Evolutionary conservation across 192 early-diverging fungal species (phyloP).

Genomic region (Gamsiella multidivaricata): DNA sequence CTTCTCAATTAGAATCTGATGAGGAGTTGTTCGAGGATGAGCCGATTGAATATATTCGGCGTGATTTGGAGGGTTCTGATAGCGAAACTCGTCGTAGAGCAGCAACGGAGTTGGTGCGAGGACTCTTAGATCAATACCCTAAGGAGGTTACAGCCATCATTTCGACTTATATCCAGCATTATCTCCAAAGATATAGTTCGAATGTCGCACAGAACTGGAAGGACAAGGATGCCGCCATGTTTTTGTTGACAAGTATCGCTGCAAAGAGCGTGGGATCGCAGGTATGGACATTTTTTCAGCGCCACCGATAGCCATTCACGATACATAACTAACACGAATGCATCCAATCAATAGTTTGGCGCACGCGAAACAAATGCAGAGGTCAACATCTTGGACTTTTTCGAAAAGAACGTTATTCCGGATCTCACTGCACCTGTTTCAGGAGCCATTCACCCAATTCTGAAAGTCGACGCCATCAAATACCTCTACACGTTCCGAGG

Average conservation of each 20-base stretch:
- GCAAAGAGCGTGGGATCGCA: conserved; percentile 80
- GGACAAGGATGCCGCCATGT: conserved; percentile 95
- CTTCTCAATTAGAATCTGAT: conserved; percentile 69
- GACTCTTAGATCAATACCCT: conserved; percentile 89
- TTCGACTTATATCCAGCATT: conserved; percentile 76
- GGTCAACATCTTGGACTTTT: conserved; percentile 87
- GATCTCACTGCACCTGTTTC: conserved; percentile 81
- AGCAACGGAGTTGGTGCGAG: conserved; percentile 91
- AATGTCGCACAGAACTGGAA: conserved; percentile 86
- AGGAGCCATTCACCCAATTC: conserved; percentile 80
- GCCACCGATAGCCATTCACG: neutral
- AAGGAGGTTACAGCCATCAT: conserved; percentile 88
- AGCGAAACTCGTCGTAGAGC: conserved; percentile 93
- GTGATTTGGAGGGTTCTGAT: conserved; percentile 93
- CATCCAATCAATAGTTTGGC: conserved; percentile 82
- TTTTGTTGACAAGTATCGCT: conserved; percentile 89
- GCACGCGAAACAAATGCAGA: conserved; percentile 86
- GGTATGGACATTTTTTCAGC: conserved; percentile 52
- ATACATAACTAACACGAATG: no score
- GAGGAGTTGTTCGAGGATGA: conserved; percentile 98
- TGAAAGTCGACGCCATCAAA: conserved; percentile 96
- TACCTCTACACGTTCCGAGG: conserved; percentile 94
- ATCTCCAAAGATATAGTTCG: conserved; percentile 75
- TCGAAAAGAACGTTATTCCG: conserved; percentile 81
- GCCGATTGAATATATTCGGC: conserved; percentile 92